A percentile compares a stretch with the other conserved stretches of the same genome.
phyloP scores from a whole-genome alignment of 192 early-diverging fungal species.

The Dissophora globulifera region DNA sequence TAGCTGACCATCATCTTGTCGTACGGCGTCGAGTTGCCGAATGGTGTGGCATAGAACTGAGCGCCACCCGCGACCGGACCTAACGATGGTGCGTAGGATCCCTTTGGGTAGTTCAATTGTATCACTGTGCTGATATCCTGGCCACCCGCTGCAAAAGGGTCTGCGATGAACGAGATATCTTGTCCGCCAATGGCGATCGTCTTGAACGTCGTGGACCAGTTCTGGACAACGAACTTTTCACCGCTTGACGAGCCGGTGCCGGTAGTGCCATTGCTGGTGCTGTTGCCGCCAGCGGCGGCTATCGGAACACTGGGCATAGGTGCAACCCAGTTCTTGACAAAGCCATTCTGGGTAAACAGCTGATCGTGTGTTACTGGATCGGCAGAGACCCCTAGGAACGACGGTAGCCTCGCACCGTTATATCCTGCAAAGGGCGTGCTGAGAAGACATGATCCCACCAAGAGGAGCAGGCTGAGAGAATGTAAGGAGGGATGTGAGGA shows the following conservation, averaged over 20 bases:
- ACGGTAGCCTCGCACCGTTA: too few relatives aligned
- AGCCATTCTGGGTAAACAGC: slow-evolving; percentile 25
- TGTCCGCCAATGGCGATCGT: slow-evolving; percentile 43
- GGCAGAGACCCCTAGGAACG: too few relatives aligned
- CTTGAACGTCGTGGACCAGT: slow-evolving; percentile 35
- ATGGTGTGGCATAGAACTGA: slow-evolving; percentile 58
- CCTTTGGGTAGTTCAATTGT: slow-evolving; percentile 54
- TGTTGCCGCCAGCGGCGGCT: neutral
- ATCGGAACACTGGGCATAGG: slow-evolving; percentile 44
- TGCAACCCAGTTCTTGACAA: slow-evolving; percentile 53
- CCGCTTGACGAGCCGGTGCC: slow-evolving; percentile 5
- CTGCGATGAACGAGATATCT: slow-evolving; percentile 50
- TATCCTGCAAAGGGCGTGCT: neutral
- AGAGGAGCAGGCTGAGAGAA: slow-evolving; percentile 4
- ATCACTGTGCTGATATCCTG: slow-evolving; percentile 21
- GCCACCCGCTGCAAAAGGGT: slow-evolving; percentile 40
- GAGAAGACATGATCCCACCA: slow-evolving; percentile 29
- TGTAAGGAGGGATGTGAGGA: neutral
- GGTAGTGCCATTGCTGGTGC: neutral
- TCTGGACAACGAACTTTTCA: slow-evolving; percentile 20
- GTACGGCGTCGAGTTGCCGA: slow-evolving; percentile 45
- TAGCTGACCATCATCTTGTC: slow-evolving; percentile 59
- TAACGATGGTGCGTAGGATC: slow-evolving; percentile 55
- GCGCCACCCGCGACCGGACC: slow-evolving; percentile 50
- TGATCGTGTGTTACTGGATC: slow-evolving; percentile 33